Base-by-base conservation (phyloP, 2,329 filamentous ascomycete genomes). In the Bipolaris sorokiniana region DNA sequence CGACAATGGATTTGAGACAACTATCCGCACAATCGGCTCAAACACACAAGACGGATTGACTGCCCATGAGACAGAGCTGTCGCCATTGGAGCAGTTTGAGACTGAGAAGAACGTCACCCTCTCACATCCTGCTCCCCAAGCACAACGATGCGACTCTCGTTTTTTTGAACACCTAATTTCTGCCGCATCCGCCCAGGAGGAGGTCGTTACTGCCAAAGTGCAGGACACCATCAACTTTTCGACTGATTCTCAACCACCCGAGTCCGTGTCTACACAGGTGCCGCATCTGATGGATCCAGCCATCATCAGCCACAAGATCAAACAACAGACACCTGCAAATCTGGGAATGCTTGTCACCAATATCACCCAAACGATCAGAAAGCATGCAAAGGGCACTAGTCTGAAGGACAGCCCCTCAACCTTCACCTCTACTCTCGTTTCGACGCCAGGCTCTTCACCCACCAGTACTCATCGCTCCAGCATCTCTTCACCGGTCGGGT, bases 1-100 rank as follows among this genome's bases (percentile, higher is more conserved):
- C 15, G 34, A 48, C 3, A 56, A 56, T 2, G 28, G 42, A 6
- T 52, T 56, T 13, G 16, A 33, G 15, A 33, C 41, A 7, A 42
- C n/a, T 6, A 31, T 36, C 1, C 23, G 20, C 0, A 3, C 22
- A 3, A 37, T 20, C 1, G 22, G 16, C 9, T 13, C 26, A 10
- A 22, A 37, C 10, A 13, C 18, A n/a, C 20, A 40, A 0, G 10
- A 42, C n/a, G 11, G 16, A 11, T n/a, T 36, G 7, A 1, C 7
- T 13, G 11, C 3, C 5, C 16, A 11, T 22, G 3, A 16, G 10
- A n/a, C 1, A 9, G 7, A 11, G 6, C 7, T 26, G 2, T 18
- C 22, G 1, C 15, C 28, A 1, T n/a, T 13, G 6, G 26, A 51
- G 13, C n/a, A 18, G 3, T 1, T 7, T 7, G 7, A 41, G 15